These are phyloP conservation scores for Basipetospora chlamydospora DNA, from an alignment of 2,329 filamentous ascomycete species.

Conservation along the genomic window DNA sequence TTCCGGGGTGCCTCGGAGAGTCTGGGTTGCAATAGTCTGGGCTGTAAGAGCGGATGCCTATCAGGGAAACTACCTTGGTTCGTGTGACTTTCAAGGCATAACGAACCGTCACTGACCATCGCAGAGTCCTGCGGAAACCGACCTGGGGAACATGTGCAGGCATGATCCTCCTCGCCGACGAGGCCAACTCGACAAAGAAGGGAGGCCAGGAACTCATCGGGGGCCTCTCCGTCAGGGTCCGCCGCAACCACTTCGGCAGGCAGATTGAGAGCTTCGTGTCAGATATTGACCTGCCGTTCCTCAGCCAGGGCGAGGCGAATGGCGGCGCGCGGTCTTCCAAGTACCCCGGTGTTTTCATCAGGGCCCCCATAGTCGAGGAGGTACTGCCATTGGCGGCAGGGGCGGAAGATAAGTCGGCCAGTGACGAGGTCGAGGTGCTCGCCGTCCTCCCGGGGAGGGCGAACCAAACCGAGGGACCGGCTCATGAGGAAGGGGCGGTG, in stretches of 20 bases:
- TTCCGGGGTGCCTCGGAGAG: too few relatives aligned
- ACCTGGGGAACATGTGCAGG: constrained; percentile 96
- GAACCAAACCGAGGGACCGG: constrained; percentile 21
- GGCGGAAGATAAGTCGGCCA: constrained; percentile 7
- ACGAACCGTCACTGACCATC: too few relatives aligned
- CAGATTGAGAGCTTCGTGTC: constrained; percentile 87
- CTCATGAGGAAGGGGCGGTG: constrained; percentile 22
- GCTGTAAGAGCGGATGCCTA: too few relatives aligned
- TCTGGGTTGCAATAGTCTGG: too few relatives aligned
- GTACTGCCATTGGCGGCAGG: constrained; percentile 36
- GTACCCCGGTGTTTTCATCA: constrained; percentile 82
- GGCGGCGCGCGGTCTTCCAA: constrained; percentile 19
- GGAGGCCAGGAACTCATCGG: constrained; percentile 89
- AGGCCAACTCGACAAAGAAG: constrained; percentile 75
- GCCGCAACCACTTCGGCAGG: constrained; percentile 87
- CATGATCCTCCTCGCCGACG: constrained; percentile 77
- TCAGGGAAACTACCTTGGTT: too few relatives aligned
- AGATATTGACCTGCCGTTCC: constrained; percentile 57
- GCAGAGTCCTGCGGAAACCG: constrained; percentile 58
- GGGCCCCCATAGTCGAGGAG: constrained; percentile 83
- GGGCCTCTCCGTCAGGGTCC: constrained; percentile 77
- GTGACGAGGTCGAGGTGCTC: constrained; percentile 32
- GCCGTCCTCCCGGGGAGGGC: constrained; percentile 30
- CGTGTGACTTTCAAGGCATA: too few relatives aligned
- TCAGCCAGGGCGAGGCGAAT: constrained; percentile 19